A percentile compares a stretch with the other conserved stretches of the same genome.
Conservation (phyloP, 768 basidiomycete genomes). For the Hebeloma cylindrosporum region DNA sequence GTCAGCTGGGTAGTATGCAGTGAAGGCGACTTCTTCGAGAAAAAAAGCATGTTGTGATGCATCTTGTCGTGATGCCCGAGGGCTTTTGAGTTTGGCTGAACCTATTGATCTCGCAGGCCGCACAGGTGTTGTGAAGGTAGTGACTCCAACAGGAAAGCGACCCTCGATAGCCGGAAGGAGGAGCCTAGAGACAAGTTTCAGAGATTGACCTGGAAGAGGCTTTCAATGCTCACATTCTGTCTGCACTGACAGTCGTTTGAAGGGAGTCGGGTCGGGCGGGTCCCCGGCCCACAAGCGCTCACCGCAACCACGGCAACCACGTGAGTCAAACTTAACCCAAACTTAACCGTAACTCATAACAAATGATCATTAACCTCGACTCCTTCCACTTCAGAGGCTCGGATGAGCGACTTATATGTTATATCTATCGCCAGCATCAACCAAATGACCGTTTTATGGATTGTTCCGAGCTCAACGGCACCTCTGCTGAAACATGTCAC, state of each 20-base stretch:
- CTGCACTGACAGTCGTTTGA: conserved; percentile 4
- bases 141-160: conserved; percentile 59
- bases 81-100: conserved; percentile 35
- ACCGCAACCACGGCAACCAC: too few species aligned
- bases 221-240: not conserved
- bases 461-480: too few species aligned
- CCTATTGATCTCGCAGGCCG: conserved; percentile 40
- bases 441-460: too few species aligned
- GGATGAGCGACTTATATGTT: too few species aligned
- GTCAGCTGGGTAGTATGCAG: conserved; percentile 63
- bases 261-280: too few species aligned
- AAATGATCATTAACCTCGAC: too few species aligned
- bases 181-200: conserved; percentile 41
- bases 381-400: too few species aligned
- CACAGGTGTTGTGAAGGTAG: conserved; percentile 53
- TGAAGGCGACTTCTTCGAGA: conserved; percentile 65
- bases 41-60: conserved; percentile 43
- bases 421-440: too few species aligned
- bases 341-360: too few species aligned
- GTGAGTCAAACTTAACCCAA: too few species aligned
- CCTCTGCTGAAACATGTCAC: too few species aligned
- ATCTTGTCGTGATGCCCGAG: conserved; percentile 16
- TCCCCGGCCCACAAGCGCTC: too few species aligned
- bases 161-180: conserved; percentile 44
- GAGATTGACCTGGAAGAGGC: not conserved